Percentiles rank a stretch among this genome's conserved stretches.
phyloP scores from a whole-genome alignment of 139 green algal genomes.

The Spirogloea muscicola region DNA sequence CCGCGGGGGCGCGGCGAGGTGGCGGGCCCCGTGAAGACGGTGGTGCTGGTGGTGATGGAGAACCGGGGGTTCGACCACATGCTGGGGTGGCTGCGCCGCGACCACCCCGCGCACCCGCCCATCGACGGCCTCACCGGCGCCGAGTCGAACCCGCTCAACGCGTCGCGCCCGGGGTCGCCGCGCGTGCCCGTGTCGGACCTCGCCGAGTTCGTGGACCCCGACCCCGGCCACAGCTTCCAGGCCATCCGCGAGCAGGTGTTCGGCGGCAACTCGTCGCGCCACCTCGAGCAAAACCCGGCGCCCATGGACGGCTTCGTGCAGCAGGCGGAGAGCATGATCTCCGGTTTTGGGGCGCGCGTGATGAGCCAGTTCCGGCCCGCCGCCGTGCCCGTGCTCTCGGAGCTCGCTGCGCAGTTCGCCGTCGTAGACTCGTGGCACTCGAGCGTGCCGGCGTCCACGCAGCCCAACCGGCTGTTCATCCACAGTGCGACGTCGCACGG shows the following conservation, averaged over 20 bases:
- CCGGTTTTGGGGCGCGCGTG: slow-evolving; percentile 16
- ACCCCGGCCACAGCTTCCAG: slow-evolving; percentile 39
- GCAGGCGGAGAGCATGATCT: slow-evolving; percentile 21
- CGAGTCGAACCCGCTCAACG: slow-evolving; percentile 36
- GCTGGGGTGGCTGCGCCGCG: slow-evolving; percentile 23
- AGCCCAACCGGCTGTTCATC: slow-evolving; percentile 40
- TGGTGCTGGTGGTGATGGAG: slow-evolving; percentile 44
- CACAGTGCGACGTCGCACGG: slow-evolving; percentile 38
- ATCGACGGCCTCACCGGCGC: slow-evolving; percentile 35
- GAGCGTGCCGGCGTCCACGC: slow-evolving; percentile 22
- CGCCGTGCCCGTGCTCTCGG: slow-evolving; percentile 19
- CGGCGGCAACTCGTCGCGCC: slow-evolving; percentile 7
- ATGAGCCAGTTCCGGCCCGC: slow-evolving; percentile 34
- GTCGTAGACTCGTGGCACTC: slow-evolving; percentile 36
- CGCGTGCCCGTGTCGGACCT: slow-evolving; percentile 12
- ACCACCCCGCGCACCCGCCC: slow-evolving; percentile 18
- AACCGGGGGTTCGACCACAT: slow-evolving; percentile 46
- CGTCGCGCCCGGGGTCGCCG: not conserved
- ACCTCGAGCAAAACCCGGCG: not conserved
- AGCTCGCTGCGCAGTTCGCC: slow-evolving; percentile 30
- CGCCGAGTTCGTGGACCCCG: slow-evolving; percentile 35
- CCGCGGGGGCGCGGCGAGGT: no score
- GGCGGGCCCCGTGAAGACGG: slow-evolving; percentile 19
- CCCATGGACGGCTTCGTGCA: slow-evolving; percentile 40
- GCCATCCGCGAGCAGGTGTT: slow-evolving; percentile 40